Conservation (phyloP, 1,284 basidiomycete species). For the Thelephora terrestris region DNA sequence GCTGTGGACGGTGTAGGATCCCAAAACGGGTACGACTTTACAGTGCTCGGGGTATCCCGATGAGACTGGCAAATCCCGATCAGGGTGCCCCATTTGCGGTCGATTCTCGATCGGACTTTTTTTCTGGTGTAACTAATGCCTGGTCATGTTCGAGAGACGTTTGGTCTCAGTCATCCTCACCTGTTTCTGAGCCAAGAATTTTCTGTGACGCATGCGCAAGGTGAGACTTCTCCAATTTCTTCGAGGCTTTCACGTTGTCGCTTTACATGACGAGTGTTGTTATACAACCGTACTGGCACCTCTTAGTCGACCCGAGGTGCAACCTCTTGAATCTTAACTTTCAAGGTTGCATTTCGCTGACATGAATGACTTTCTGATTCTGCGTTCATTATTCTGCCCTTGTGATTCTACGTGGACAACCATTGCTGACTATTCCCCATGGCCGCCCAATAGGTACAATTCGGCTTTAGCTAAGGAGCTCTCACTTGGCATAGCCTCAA, state of each 20-base stretch:
- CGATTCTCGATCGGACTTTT: too few species aligned
- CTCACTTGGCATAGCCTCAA: too few species aligned
- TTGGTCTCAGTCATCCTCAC: too few species aligned
- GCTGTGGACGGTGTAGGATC: slow-evolving; percentile 2
- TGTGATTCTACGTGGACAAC: background rate
- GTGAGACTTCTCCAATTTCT: background rate
- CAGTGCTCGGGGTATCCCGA: slow-evolving; percentile 4
- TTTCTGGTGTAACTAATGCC: too few species aligned
- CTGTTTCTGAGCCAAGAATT: slow-evolving; percentile 8
- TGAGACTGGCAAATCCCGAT: slow-evolving; percentile 7
- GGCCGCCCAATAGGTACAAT: too few species aligned
- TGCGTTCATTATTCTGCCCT: slow-evolving; percentile 5
- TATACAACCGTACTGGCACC: slow-evolving; percentile 71
- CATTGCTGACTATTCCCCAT: slow-evolving; percentile 1
- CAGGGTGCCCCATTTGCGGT: too few species aligned
- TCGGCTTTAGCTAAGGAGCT: too few species aligned
- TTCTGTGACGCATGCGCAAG: slow-evolving; percentile 3
- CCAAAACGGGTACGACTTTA: slow-evolving; percentile 4
- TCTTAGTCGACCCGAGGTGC: slow-evolving; percentile 73
- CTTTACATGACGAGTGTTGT: slow-evolving; percentile 66
- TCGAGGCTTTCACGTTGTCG: slow-evolving; percentile 2
- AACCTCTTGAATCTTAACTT: slow-evolving; percentile 25
- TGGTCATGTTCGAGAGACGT: too few species aligned
- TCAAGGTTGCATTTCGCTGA: slow-evolving; percentile 46
- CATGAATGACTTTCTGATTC: slow-evolving; percentile 59